A percentile compares a stretch with the other conserved stretches of the same genome.
Conservation (phyloP, 139 green algal species). For the Nannochloris sp. region DNA sequence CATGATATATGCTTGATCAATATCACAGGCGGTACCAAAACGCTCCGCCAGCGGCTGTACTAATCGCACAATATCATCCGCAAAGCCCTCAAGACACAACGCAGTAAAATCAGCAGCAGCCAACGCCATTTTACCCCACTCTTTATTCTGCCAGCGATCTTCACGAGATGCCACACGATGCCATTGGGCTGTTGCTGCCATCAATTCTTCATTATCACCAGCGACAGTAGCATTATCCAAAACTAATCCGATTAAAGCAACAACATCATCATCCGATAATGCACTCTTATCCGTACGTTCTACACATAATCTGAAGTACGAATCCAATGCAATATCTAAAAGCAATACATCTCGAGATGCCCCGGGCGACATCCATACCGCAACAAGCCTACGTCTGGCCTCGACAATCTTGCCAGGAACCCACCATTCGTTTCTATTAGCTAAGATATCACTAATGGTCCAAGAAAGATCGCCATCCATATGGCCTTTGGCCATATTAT, state of each 20-base stretch:
- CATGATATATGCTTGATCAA: conserved; percentile 54
- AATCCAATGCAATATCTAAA: conserved; percentile 87
- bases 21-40: conserved; percentile 40
- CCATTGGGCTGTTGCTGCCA: conserved; percentile 35
- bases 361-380: conserved; percentile 49
- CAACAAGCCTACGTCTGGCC: conserved; percentile 49
- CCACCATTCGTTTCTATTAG: conserved; percentile 83
- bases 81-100: conserved; percentile 56
- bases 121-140: conserved; percentile 56
- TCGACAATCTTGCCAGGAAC: conserved; percentile 87
- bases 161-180: conserved; percentile 25
- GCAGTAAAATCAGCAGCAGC: conserved; percentile 54
- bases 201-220: conserved; percentile 45
- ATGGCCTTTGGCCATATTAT: conserved; percentile 60
- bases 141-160: conserved; percentile 40
- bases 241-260: conserved; percentile 49
- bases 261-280: conserved; percentile 48
- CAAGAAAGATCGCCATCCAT: conserved; percentile 58
- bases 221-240: conserved; percentile 52
- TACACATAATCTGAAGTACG: conserved; percentile 68
- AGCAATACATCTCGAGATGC: conserved; percentile 71
- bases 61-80: conserved; percentile 51
- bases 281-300: conserved; percentile 51
- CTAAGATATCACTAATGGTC: conserved; percentile 69
- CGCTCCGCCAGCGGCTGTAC: conserved; percentile 62